Conservation (phyloP, 2,329 filamentous ascomycete species). For the Hypoxylon sp. region DNA sequence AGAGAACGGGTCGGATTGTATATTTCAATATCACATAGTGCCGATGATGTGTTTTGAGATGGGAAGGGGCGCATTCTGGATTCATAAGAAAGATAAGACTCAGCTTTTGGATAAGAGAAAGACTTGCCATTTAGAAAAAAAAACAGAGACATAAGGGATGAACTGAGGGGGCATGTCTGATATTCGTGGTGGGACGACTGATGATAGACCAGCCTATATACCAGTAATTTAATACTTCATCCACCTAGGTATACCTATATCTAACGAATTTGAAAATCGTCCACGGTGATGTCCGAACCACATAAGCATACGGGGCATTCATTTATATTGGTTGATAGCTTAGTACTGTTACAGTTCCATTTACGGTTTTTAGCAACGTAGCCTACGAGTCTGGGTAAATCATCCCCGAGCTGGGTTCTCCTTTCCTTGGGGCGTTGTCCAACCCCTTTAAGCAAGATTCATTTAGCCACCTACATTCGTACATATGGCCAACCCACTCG, state of each 20-base stretch:
- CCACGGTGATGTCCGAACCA: neutral
- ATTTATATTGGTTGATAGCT: no score
- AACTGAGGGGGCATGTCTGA: conserved; percentile 22
- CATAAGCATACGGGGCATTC: no score
- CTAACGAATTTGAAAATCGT: conserved; percentile 25
- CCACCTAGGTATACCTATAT: conserved; percentile 18
- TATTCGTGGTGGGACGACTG: conserved; percentile 36
- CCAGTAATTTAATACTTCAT: conserved; percentile 46
- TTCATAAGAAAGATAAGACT: conserved; percentile 27
- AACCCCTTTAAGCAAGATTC: no score
- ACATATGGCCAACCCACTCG: no score
- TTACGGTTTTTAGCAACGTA: no score
- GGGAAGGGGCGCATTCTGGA: conserved; percentile 23
- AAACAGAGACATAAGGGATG: conserved; percentile 17
- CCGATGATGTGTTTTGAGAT: conserved; percentile 16
- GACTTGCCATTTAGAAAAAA: conserved; percentile 31
- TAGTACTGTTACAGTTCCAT: no score
- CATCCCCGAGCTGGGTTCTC: no score
- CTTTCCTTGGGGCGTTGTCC: no score
- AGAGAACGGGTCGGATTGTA: conserved; percentile 23
- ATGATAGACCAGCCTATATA: conserved; percentile 45
- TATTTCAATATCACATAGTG: conserved; percentile 23
- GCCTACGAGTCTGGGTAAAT: no score
- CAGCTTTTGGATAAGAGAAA: conserved; percentile 30
- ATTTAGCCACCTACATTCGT: no score